Conservation (phyloP, 2,329 filamentous ascomycete species). For the Ophiostoma sp. region DNA sequence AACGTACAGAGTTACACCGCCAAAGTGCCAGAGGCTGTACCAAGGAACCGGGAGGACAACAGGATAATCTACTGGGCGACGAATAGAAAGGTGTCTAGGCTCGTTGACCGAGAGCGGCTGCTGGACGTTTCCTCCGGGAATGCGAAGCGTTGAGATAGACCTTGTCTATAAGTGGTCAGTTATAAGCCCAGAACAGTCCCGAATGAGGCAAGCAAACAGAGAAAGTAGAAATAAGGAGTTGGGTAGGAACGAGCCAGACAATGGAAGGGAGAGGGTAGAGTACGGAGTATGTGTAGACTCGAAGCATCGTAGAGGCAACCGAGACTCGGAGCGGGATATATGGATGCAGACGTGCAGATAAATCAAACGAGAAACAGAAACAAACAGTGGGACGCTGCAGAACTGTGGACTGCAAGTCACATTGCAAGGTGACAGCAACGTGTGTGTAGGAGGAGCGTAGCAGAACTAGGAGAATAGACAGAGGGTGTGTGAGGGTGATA, state of each 20-base stretch:
- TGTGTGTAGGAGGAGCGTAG: not conserved
- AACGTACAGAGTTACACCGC: slow-evolving; percentile 8
- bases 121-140: not conserved
- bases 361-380: slow-evolving; percentile 5
- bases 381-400: not conserved
- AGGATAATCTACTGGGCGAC: not conserved
- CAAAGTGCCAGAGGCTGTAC: not conserved
- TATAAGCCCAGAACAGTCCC: slow-evolving; percentile 1
- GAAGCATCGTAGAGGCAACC: too few relatives aligned
- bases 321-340: not conserved
- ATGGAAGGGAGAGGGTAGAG: not conserved
- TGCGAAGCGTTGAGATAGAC: not conserved
- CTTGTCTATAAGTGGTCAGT: slow-evolving; percentile 11
- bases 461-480: slow-evolving; percentile 5
- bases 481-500: not conserved
- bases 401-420: not conserved
- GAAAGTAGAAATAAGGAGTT: slow-evolving; percentile 7
- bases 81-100: not conserved
- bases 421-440: not conserved
- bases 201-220: not conserved
- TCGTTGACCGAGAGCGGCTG: not conserved
- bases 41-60: not conserved
- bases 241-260: too few relatives aligned
- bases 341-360: not conserved
- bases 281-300: not conserved